These are phyloP conservation scores for Aspergillus pseudoterreus DNA, from an alignment of 2,329 filamentous ascomycete species.

Conservation along the genomic window DNA sequence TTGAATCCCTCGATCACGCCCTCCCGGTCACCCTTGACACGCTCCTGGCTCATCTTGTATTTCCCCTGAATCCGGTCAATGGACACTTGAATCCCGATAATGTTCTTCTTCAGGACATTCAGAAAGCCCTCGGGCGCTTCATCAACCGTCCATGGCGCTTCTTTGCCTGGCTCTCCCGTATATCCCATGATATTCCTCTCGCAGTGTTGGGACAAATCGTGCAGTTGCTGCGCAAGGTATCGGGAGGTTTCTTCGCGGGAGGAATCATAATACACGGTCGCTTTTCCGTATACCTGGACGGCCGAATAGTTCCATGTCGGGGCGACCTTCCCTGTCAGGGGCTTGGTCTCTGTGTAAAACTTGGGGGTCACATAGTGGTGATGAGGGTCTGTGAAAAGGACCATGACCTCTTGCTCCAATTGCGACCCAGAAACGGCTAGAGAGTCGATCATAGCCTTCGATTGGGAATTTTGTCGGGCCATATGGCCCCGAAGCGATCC, in stretches of 20 bases:
- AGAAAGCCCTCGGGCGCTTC: slow-evolving; percentile 60
- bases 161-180: slow-evolving; percentile 48
- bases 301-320: slow-evolving; percentile 70
- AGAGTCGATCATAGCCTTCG: slow-evolving; percentile 56
- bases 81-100: slow-evolving; percentile 59
- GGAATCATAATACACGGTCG: slow-evolving; percentile 52
- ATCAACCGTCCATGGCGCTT: slow-evolving; percentile 51
- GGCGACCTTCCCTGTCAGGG: slow-evolving; percentile 61
- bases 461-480: slow-evolving; percentile 61
- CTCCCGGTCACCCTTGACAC: slow-evolving; percentile 48
- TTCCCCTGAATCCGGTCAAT: slow-evolving; percentile 57
- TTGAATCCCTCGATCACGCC: slow-evolving; percentile 59
- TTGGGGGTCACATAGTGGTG: slow-evolving; percentile 67
- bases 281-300: slow-evolving; percentile 60
- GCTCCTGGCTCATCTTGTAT: slow-evolving; percentile 66
- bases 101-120: slow-evolving; percentile 54
- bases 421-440: slow-evolving; percentile 26
- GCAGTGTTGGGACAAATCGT: slow-evolving; percentile 44
- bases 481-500: slow-evolving; percentile 56
- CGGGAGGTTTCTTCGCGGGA: slow-evolving; percentile 41
- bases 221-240: slow-evolving; percentile 48
- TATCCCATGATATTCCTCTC: slow-evolving; percentile 60
- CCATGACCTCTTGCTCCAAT: slow-evolving; percentile 51
- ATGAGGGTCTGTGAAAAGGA: slow-evolving; percentile 57
- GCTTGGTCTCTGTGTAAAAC: slow-evolving; percentile 65